Conservation (phyloP, 768 basidiomycete species). For the Amyloporia xantha region DNA sequence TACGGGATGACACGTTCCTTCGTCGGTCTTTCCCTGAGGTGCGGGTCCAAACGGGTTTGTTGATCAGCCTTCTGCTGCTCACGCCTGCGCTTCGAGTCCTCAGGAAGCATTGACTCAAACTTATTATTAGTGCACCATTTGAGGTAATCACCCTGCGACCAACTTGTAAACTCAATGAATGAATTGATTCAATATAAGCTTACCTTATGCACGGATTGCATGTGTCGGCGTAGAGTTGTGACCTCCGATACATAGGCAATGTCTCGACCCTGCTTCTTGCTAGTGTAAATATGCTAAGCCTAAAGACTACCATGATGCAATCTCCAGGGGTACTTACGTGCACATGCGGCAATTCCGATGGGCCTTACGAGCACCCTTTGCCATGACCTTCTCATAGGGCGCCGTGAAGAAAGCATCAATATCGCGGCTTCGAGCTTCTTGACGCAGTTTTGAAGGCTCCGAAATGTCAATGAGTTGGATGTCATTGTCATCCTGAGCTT, state of each 20-base stretch:
- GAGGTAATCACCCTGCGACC: slow-evolving; percentile 12
- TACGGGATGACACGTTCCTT: slow-evolving; percentile 24
- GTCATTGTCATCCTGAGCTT: too few species aligned
- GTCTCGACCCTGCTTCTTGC: not conserved
- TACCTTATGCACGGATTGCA: not conserved
- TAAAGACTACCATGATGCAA: not conserved
- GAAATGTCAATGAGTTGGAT: too few species aligned
- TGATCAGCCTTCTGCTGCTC: not conserved
- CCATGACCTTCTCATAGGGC: not conserved
- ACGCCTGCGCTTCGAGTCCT: slow-evolving; percentile 17
- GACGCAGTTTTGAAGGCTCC: too few species aligned
- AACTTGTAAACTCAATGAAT: not conserved
- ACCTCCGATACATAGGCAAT: not conserved
- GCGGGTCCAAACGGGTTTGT: slow-evolving; percentile 21
- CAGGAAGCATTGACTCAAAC: slow-evolving; percentile 26
- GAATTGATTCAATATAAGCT: not conserved
- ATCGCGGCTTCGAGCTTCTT: too few species aligned
- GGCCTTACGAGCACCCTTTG: not conserved
- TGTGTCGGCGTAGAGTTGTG: not conserved
- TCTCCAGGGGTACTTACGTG: not conserved
- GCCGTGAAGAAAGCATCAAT: not conserved
- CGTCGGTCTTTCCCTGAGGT: slow-evolving; percentile 17
- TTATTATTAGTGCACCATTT: slow-evolving; percentile 23
- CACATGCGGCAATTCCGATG: not conserved
- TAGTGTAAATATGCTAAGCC: not conserved